Evolutionary conservation across 2,329 filamentous ascomycete species (phyloP), one percentile per base, ranked within the genome.

Genomic region (Talaromyces funiculosus): DNA sequence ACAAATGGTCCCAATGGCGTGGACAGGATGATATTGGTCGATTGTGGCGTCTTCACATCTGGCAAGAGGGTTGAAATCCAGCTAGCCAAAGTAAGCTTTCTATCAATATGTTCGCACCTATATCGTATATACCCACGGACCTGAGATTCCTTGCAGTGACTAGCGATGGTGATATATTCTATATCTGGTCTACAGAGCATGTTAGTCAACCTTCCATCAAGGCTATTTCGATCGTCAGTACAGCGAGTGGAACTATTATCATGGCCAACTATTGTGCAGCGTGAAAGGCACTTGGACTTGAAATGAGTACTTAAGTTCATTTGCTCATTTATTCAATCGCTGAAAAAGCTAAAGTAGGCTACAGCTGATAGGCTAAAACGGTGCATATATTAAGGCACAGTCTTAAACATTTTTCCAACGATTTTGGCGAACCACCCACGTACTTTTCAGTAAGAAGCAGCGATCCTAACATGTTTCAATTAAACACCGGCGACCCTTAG

Each of bases 21-120:
- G 10, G 83, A 82, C 72, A 75, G 66, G 35, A 73, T 80, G 0
- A 67, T 65, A 24, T 84, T 81, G 82, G 68, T 63, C 45, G 74
- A 75, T 51, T 72, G 69, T 24, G 81, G 81, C 31, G 82, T 84
- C 74, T 80, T 84, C 49, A 82, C 84, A 33, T 81, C 75, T 61
- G 84, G 83, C 33, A 85, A 84, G n/a, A n/a, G 72, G 83, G 84
- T 40, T 85, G 83, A 82, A 79, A 79, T 60, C 78, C 82, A 18
- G 83, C 82, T n/a, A 77, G 70, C 61, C 74, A 31, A 75, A 80
- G 81, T 84, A 77, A 61, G 72, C 62, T 10, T 18, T 10, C 14
- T 45, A 26, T n/a, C 6, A n/a, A 10, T 10, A 1, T 3, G 14
- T n/a, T 47, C 14, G 14, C 26, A 29, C 14, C n/a, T n/a, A n/a